A percentile compares a stretch with the other conserved stretches of the same genome.
These are phyloP conservation scores for Yamadazyma siamensis DNA, from an alignment of 1,139 yeast species.

Conservation along the genomic window DNA sequence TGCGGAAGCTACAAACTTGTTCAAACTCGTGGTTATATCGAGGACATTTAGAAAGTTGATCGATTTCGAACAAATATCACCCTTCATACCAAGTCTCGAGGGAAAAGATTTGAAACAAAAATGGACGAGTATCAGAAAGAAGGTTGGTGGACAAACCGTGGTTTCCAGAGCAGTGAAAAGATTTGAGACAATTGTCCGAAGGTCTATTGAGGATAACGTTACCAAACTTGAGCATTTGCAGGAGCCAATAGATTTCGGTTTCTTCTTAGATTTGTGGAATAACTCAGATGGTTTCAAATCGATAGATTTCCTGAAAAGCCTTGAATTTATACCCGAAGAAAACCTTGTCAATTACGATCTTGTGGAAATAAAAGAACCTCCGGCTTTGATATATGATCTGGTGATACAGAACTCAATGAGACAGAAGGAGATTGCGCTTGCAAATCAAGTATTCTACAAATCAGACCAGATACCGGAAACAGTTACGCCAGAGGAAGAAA, in stretches of 20 bases:
- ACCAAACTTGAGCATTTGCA: constrained; percentile 41
- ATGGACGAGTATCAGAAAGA: constrained; percentile 62
- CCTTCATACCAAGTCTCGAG: constrained; percentile 33
- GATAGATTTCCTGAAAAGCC: constrained; percentile 28
- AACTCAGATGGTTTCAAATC: constrained; percentile 39
- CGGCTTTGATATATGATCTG: constrained; percentile 28
- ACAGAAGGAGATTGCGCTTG: constrained; percentile 48
- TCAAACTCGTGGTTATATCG: constrained; percentile 60
- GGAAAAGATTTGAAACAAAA: constrained; percentile 44
- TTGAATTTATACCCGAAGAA: constrained; percentile 24
- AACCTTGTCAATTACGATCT: constrained; percentile 29
- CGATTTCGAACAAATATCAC: constrained; percentile 57
- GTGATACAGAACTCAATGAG: constrained; percentile 50
- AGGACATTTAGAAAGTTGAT: constrained; percentile 52
- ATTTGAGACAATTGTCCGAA: constrained; percentile 57
- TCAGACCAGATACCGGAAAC: constrained; percentile 10
- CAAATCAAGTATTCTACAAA: constrained; percentile 33
- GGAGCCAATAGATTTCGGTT: constrained; percentile 43
- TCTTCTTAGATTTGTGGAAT: constrained; percentile 57
- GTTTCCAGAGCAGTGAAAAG: constrained; percentile 50
- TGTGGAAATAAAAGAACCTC: constrained; percentile 19
- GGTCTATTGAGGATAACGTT: constrained; percentile 48
- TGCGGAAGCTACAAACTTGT: constrained; percentile 48
- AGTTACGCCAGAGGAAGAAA: constrained; percentile 6
- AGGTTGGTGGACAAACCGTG: constrained; percentile 51